Base-by-base conservation (phyloP, 169 alveolate species). In the Plasmodium billcollinsi region DNA sequence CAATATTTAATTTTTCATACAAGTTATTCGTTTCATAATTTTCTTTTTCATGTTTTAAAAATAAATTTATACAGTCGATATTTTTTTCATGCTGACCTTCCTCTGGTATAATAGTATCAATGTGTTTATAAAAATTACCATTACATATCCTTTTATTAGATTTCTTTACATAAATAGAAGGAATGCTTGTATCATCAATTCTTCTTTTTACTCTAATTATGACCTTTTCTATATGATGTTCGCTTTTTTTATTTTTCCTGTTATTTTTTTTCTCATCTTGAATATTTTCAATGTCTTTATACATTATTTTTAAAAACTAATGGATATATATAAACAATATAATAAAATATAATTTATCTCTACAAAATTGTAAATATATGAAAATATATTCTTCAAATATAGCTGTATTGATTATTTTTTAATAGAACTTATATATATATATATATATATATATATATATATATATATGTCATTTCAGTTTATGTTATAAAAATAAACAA, bases 161-260 rank as follows among this genome's bases (percentile, higher is more conserved):
- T 66, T 56, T 83, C 20, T 78, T 50, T 63, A 83, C 54, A 72
- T 67, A 83, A 56, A 83, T 83, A 9, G 91, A 83, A 11, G 91
- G 91, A 18, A 83, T 83, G 29, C 67, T 67, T 2, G 80, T 58
- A n/a, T 83, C 91, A 33, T 83, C 91, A 9, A 83, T 18, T 83
- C 70, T 83, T 83, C 91, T 83, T 83, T 83, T 83, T 47, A 83
- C 24, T 69, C 91, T 56, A 26, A 83, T 83, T 83, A 83, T 83
- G 59, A 83, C 85, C 18, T 83, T 83, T 83, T 83, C 91, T 39
- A 39, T 39, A 56, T 15, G 12, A 0, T 56, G 3, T 11, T 14
- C 65, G 11, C 21, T 21, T 18, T 18, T 56, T 14, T 56, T 56
- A 15, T 52, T 26, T 56, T 69, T 52, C 58, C 50, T 43, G 2